Evolutionary conservation across 176 grass and related monocot genomes (phyloP).

Genomic region (Triticum timopheevii): DNA sequence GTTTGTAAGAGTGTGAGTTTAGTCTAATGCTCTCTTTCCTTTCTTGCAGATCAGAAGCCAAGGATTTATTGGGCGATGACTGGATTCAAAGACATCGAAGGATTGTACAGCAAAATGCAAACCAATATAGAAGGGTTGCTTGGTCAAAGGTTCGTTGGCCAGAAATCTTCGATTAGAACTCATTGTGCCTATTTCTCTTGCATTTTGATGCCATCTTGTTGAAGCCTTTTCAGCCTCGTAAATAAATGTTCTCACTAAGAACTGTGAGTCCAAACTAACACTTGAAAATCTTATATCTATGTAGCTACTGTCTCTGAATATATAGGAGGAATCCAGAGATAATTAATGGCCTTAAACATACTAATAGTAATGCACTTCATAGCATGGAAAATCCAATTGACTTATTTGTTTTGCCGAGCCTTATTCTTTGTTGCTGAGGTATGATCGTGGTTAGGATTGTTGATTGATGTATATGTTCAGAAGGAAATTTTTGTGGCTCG

Average conservation of each 20-base stretch:
- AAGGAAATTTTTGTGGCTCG: background rate
- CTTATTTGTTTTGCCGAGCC: background rate
- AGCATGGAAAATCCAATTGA: background rate
- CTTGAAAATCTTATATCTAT: background rate
- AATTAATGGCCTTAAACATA: background rate
- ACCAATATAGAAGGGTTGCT: conserved; percentile 94
- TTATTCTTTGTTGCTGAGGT: conserved; percentile 3
- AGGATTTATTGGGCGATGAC: conserved; percentile 94
- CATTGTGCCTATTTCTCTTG: background rate
- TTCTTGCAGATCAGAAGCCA: conserved; percentile 74
- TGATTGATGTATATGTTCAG: background rate
- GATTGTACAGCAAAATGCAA: conserved; percentile 92
- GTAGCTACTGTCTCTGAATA: background rate
- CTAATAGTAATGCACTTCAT: background rate
- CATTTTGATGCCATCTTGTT: background rate
- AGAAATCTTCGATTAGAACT: background rate
- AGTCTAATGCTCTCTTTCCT: conserved; percentile 8
- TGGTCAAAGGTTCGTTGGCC: conserved; percentile 74
- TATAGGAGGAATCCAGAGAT: background rate
- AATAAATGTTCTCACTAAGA: conserved; percentile 20
- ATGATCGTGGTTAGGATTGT: background rate
- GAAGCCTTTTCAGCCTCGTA: background rate
- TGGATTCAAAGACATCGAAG: conserved; percentile 97
- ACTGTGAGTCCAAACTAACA: background rate
- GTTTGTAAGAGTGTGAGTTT: background rate